Evolutionary conservation across 371 early-diverging fungal species (phyloP).

Genomic region (Mucor saturninus): DNA sequence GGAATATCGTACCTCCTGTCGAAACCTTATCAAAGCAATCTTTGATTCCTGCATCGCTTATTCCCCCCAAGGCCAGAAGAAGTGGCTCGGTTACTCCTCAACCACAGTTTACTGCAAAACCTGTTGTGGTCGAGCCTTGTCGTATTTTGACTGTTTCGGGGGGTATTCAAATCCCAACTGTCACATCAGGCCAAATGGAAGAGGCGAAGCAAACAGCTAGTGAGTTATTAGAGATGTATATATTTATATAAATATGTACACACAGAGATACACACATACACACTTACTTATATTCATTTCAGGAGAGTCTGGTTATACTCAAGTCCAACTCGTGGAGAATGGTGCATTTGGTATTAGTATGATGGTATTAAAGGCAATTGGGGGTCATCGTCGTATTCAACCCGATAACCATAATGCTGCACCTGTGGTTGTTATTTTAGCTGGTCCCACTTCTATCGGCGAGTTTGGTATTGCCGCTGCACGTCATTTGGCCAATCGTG

Average conservation of each 20-base stretch:
- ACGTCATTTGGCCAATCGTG: conserved; percentile 81
- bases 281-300: neutral
- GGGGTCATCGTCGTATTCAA: conserved; percentile 75
- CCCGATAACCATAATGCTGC: conserved; percentile 77
- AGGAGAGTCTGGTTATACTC: conserved; percentile 65
- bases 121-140: neutral
- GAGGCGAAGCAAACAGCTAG: conserved; percentile 60
- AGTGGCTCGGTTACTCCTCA: conserved; percentile 8
- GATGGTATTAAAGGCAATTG: conserved; percentile 73
- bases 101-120: neutral
- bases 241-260: neutral
- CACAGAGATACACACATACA: neutral
- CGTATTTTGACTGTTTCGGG: conserved; percentile 57
- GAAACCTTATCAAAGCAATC: conserved; percentile 3
- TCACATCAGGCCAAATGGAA: conserved; percentile 65
- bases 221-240: neutral
- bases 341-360: conserved; percentile 77
- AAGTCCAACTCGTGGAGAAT: conserved; percentile 81
- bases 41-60: conserved; percentile 29
- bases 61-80: conserved; percentile 38
- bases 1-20: neutral
- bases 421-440: conserved; percentile 74
- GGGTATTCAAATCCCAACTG: conserved; percentile 54
- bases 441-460: conserved; percentile 78
- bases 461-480: conserved; percentile 77